phyloP scores from a whole-genome alignment of 2,329 filamentous ascomycete genomes.

The Penicillium psychrosexuale region DNA sequence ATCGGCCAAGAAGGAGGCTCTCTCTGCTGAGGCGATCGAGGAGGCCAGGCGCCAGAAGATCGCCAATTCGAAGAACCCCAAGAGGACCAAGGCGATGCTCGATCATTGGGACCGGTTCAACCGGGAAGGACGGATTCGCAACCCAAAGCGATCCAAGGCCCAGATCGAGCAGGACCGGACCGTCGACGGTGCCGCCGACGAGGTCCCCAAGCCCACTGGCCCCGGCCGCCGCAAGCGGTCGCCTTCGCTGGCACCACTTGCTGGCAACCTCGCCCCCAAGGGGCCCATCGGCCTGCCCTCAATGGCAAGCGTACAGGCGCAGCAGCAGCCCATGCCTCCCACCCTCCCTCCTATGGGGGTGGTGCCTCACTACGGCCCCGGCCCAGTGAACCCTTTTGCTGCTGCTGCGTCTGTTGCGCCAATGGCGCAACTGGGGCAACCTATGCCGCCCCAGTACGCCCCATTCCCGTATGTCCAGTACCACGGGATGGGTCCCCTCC shows the following conservation, averaged over 20 bases:
- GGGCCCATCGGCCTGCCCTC: constrained; percentile 16
- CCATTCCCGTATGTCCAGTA: constrained; percentile 28
- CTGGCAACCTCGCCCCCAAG: constrained; percentile 23
- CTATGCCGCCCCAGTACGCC: constrained; percentile 25
- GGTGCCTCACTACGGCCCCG: constrained; percentile 14
- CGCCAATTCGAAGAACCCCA: constrained; percentile 44
- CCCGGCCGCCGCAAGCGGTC: constrained; percentile 27
- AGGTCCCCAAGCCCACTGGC: constrained; percentile 21
- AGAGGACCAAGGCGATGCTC: constrained; percentile 45
- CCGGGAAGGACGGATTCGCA: constrained; percentile 42
- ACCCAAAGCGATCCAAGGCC: constrained; percentile 45
- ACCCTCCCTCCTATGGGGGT: constrained; percentile 20
- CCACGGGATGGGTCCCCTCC: constrained; percentile 19
- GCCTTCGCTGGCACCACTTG: constrained; percentile 20
- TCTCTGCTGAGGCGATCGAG: constrained; percentile 28
- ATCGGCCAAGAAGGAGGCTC: constrained; percentile 15
- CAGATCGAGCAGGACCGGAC: constrained; percentile 43
- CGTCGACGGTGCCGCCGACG: constrained; percentile 27
- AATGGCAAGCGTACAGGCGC: constrained; percentile 16
- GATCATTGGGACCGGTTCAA: constrained; percentile 47
- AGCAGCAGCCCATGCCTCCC: constrained; percentile 15
- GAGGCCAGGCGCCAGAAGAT: constrained; percentile 40
- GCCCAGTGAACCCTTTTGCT: constrained; percentile 13
- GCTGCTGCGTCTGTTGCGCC: constrained; percentile 13
- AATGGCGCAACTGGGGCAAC: constrained; percentile 15